phyloP scores from a whole-genome alignment of 148 eudicot species.

The Silene conica region DNA sequence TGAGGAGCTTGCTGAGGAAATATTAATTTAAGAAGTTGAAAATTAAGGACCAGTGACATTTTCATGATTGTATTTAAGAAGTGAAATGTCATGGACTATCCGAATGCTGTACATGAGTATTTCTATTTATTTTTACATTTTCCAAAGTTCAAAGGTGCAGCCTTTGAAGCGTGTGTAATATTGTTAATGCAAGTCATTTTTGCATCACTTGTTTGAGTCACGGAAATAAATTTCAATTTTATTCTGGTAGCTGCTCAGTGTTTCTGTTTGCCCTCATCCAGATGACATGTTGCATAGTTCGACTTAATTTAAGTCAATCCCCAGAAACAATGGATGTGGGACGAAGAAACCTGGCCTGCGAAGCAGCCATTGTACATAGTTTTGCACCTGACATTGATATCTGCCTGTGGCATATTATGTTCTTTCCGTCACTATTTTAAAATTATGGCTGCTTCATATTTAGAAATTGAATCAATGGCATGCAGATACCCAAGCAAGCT shows the following conservation, averaged over 20 bases:
- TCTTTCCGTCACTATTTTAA: background rate
- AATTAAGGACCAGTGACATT: background rate
- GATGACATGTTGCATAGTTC: background rate
- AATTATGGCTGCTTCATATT: background rate
- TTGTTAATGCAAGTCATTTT: constrained; percentile 7
- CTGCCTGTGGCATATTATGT: background rate
- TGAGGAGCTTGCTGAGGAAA: constrained; percentile 55
- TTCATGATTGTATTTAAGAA: background rate
- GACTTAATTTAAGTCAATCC: background rate
- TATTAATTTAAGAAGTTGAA: constrained; percentile 30
- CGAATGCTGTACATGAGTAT: constrained; percentile 15
- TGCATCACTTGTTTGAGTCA: constrained; percentile 7
- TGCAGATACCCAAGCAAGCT: constrained; percentile 1
- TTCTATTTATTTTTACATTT: background rate
- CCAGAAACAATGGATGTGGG: background rate
- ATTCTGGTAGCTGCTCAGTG: constrained; percentile 5
- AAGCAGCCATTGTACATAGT: background rate
- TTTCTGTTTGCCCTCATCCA: background rate
- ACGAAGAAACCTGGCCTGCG: background rate
- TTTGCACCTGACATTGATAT: background rate
- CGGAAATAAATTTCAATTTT: background rate
- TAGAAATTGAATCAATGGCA: background rate
- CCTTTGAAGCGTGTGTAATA: constrained; percentile 13
- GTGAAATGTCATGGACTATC: constrained; percentile 6
- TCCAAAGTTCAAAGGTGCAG: background rate